phyloP scores from a whole-genome alignment of 73 alveolate genomes.

The Uronychia binucleata region DNA sequence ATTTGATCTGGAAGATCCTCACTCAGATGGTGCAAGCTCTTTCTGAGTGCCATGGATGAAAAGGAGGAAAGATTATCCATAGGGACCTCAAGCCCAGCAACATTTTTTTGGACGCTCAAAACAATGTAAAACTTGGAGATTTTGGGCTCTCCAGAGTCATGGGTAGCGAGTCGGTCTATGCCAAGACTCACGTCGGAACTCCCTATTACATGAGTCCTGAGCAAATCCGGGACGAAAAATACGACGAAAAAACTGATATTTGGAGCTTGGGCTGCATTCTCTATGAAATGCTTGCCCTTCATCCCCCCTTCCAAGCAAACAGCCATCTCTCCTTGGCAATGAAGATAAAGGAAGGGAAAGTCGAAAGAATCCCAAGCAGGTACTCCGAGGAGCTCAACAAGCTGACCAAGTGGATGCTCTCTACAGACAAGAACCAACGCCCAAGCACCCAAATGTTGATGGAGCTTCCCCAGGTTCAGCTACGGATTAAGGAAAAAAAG shows the following conservation, averaged over 20 bases:
- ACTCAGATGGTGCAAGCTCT: conserved; percentile 90
- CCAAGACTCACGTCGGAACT: conserved; percentile 97
- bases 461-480: neutral
- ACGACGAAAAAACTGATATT: conserved; percentile 94
- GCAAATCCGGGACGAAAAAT: conserved; percentile 83
- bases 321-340: conserved; percentile 86
- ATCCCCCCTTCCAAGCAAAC: conserved; percentile 95
- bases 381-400: conserved; percentile 80
- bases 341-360: conserved; percentile 90
- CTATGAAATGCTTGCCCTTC: conserved; percentile 88
- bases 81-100: conserved; percentile 96
- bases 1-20: conserved; percentile 95
- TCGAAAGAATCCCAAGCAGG: conserved; percentile 82
- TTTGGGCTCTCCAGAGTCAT: conserved; percentile 90
- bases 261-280: conserved; percentile 94
- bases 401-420: conserved; percentile 79
- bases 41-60: conserved; percentile 90
- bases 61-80: conserved; percentile 92
- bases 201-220: conserved; percentile 97
- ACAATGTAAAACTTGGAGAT: conserved; percentile 95
- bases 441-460: conserved; percentile 60
- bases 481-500: conserved; percentile 71
- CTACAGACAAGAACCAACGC: conserved; percentile 75
- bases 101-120: conserved; percentile 84
- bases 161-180: conserved; percentile 86